Base-by-base conservation (phyloP, 257 asterid species). In the Mentha longifolia region DNA sequence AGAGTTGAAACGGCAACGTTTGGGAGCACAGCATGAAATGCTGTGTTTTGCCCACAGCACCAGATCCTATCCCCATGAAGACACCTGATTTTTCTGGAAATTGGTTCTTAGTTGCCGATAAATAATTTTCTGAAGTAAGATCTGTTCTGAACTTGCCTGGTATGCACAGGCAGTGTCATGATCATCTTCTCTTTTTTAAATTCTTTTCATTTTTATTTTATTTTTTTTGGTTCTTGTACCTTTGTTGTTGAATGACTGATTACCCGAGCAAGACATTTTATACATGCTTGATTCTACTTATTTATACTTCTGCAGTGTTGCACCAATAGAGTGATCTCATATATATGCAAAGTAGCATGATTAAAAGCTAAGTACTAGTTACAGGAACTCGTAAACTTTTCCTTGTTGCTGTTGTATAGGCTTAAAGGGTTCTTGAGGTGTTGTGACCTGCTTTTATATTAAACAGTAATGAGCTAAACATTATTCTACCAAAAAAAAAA, bases 101-200 rank as follows among this genome's bases (percentile, higher is more conserved):
- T 42, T 11, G 19, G n/a, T 62, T 15, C 17, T 9, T 37, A 61
- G 9, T 61, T 16, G 30, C 5, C 35, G 5, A 11, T 25, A 56
- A 28, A 15, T 4, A 13, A 11, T 49, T 22, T 22, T 16, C 42
- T 4, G 4, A 19, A 20, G 61, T 30, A 25, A 31, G 25, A 39
- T 49, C 46, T 58, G 65, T 35, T 60, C 15, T 59, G 20, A 17
- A 68, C 55, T 60, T 20, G 52, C 79, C 15, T 33, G 47, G 41
- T 50, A 47, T 37, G 49, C 8, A 1, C 9, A 35, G 8, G 65
- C 16, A 50, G 7, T 60, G 22, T 3, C 41, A 16, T 13, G 7
- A 15, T 2, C 22, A n/a, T 47, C 57, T 41, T 47, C 37, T 2
- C 7, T 43, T 12, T 16, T n/a, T n/a, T 57, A 33, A 4, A 25